Evolutionary conservation across 192 early-diverging fungal genomes (phyloP).

Genomic region (Backusella macrospora): DNA sequence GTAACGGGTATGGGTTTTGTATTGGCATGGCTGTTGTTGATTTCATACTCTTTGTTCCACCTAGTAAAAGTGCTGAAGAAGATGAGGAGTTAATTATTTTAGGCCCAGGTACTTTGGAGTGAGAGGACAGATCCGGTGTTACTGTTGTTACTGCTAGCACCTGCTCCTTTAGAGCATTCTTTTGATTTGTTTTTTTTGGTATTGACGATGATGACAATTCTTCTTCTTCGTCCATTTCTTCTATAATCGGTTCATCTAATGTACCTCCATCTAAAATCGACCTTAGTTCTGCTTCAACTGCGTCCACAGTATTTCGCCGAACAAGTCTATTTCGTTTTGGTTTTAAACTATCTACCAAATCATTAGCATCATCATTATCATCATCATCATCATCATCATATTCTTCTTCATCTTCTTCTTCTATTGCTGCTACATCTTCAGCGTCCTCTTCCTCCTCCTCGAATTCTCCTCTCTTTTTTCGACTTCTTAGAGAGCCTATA

Average conservation of each 20-base stretch:
- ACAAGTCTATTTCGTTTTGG: neutral
- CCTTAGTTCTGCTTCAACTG: slow-evolving; percentile 53
- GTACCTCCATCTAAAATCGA: slow-evolving; percentile 51
- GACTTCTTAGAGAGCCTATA: neutral
- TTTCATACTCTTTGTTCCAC: slow-evolving; percentile 24
- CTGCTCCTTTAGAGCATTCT: neutral
- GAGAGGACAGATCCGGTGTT: neutral
- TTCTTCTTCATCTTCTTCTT: neutral
- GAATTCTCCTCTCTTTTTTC: neutral
- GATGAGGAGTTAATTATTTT: slow-evolving; percentile 5
- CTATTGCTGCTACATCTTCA: neutral
- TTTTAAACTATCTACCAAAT: neutral
- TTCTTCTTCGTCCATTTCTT: slow-evolving; percentile 12
- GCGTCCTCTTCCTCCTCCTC: neutral
- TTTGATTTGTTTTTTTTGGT: neutral
- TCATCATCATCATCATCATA: neutral
- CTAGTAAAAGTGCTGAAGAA: slow-evolving; percentile 13
- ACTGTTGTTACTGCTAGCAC: neutral
- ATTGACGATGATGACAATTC: neutral
- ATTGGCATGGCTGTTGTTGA: slow-evolving; percentile 34
- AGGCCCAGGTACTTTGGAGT: neutral
- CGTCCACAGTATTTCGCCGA: slow-evolving; percentile 50
- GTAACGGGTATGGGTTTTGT: slow-evolving; percentile 22
- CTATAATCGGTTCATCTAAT: slow-evolving; percentile 3
- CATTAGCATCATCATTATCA: neutral